phyloP scores from a whole-genome alignment of 805 yeast species.

The Wickerhamiella slavikovae region DNA sequence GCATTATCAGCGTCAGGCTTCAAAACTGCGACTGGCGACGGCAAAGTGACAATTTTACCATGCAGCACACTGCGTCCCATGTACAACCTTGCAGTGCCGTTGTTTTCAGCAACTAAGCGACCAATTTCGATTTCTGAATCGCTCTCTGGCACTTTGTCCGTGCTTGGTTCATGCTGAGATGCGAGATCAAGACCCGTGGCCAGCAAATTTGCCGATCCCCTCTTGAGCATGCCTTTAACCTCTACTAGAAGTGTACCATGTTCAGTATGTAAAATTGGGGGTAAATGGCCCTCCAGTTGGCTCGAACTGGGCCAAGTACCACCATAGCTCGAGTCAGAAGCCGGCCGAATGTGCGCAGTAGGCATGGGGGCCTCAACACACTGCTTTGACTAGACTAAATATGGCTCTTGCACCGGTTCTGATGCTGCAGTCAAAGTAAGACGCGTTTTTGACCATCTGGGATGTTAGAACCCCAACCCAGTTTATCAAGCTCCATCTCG shows the following conservation, averaged over 20 bases:
- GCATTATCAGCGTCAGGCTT: constrained; percentile 1
- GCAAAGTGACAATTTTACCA: not conserved
- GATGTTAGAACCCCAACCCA: too few species aligned
- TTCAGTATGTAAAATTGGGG: not conserved
- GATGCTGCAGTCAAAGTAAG: too few species aligned
- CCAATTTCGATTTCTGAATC: too few species aligned
- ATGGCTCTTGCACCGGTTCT: too few species aligned
- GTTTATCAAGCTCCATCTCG: too few species aligned
- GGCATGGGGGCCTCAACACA: not conserved
- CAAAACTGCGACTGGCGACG: not conserved
- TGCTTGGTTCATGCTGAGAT: too few species aligned
- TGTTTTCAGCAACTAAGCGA: too few species aligned
- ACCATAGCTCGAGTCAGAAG: not conserved
- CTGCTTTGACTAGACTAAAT: not conserved
- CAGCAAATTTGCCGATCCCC: not conserved
- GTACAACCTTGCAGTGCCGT: not conserved
- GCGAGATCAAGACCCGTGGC: not conserved
- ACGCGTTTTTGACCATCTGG: too few species aligned
- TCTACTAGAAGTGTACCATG: not conserved
- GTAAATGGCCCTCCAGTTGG: not conserved
- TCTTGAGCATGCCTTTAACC: not conserved
- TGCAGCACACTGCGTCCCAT: not conserved
- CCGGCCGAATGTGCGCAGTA: not conserved
- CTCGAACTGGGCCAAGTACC: not conserved
- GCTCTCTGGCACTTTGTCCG: too few species aligned